Base-by-base conservation (phyloP, 768 basidiomycete genomes). In the Xanthoconium stramineum region DNA sequence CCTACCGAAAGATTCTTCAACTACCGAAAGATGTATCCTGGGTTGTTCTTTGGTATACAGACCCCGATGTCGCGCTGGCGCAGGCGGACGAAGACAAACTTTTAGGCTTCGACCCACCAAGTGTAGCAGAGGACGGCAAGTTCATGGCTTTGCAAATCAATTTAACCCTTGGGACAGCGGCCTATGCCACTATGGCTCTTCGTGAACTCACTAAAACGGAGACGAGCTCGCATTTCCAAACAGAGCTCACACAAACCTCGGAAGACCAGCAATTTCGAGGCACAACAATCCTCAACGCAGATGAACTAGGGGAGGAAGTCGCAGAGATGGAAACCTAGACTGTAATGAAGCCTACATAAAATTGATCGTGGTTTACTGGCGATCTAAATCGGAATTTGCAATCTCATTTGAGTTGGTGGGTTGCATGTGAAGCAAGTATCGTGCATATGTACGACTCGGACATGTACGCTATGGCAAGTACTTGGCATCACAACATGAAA, bases 101-200 rank as follows among this genome's bases (percentile, higher is more conserved):
- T 36, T 83, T 98, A 49, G 86, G 84, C 10, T 85, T 92, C 60
- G 87, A 93, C 55, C 74, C 86, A 6, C 91, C 93, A 10, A 78
- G 76, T 1, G 69, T 83, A 33, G 78, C 76, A 4, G 82, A 85
- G 51, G 80, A 88, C 46, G 95, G 95, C 28, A 87, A 83, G 65
- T 96, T 96, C 70, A 76, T 85, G 71, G 95, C 96, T 5, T 74
- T 99, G 36, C 94, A 95, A 66, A 83, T 99, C 58, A 75, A 85
- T 38, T 73, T 98, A 52, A 83, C 80, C n/a, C 81, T 99, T 15
- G 93, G 91, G 14, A 92, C 93, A 8, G 90, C 93, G 0, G 88
- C 93, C 6, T 99, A 98, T 72, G 97, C 97, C 2, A 99, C 97
- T 3, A 99, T 99, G 97, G 96, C 95, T 5, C 71, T 99, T 62